phyloP scores from a whole-genome alignment of 1,284 basidiomycete species.

The Amylostereum chailletii region DNA sequence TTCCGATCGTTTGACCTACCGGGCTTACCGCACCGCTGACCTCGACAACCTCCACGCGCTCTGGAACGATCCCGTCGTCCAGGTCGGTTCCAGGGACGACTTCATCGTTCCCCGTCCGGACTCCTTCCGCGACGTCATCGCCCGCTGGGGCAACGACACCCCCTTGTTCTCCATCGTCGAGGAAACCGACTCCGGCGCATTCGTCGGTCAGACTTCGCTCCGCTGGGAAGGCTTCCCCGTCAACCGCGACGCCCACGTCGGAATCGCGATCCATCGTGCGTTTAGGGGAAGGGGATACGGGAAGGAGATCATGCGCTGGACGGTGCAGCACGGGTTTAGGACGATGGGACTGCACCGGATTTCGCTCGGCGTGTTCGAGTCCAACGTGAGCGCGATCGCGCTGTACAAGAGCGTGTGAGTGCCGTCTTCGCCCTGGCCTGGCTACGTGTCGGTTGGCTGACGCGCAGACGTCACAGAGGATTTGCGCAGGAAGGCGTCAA shows the following conservation, averaged over 20 bases:
- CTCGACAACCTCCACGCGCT: background rate
- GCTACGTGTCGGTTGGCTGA: background rate
- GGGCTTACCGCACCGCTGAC: background rate
- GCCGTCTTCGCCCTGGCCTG: background rate
- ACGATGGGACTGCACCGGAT: slow-evolving; percentile 21
- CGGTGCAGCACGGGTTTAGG: slow-evolving; percentile 25
- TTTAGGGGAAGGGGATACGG: slow-evolving; percentile 25
- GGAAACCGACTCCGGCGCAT: background rate
- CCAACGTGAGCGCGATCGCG: slow-evolving; percentile 19
- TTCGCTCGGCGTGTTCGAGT: slow-evolving; percentile 19
- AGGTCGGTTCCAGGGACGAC: background rate
- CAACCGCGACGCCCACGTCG: slow-evolving; percentile 21
- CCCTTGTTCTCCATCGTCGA: background rate
- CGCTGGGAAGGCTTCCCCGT: background rate
- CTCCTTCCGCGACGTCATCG: background rate
- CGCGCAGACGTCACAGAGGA: slow-evolving; percentile 13
- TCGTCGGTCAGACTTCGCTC: background rate
- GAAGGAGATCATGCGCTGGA: slow-evolving; percentile 20
- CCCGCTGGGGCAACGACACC: background rate
- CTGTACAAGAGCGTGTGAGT: slow-evolving; percentile 24
- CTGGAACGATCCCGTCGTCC: background rate
- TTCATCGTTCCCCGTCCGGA: background rate
- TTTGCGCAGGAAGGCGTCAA: slow-evolving; percentile 22
- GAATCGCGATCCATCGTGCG: slow-evolving; percentile 17
- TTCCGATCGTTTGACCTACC: background rate